Evolutionary conservation across 352 stramenopile species (phyloP), one percentile per base, ranked within the genome.

Genomic region (Albugo laibachii): DNA sequence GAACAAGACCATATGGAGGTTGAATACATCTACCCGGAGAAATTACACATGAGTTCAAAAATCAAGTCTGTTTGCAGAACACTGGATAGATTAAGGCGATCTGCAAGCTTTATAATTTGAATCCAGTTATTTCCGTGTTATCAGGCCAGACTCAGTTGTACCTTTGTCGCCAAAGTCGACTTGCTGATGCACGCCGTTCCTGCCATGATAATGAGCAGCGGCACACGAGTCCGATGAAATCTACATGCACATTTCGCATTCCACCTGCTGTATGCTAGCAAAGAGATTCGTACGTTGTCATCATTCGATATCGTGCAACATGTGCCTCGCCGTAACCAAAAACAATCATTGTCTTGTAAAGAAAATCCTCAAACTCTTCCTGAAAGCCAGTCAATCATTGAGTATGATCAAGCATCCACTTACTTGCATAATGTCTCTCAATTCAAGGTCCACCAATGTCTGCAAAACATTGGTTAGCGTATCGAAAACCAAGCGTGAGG

Each of bases 21-120:
- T 8, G 18, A 11, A n/a, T 36, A 19, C 41, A 36, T 15, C 13
- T 49, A 92, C 78, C 75, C 78, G 1, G 78, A 92, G 49, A 92
- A 92, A 42, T 92, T 92, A 58, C 78, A 92, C 78, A 92, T 92
- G 41, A 92, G 66, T 57, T 88, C 78, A 53, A 87, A 87, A 48
- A 87, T 92, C 37, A 92, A 65, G 44, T 92, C 78, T 0, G 75
- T 87, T 49, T 92, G 78, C 15, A 92, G 60, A 5, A 92, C 75
- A 21, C 78, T 92, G 27, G 78, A 92, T 11, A 92, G 56, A 49
- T 92, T 92, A 14, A 92, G 63, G 0, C 78, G 78, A 41, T 92
- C 78, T 0, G 78, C 78, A 45, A 92, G 59, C 75, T 91, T 52
- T 5, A 36, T 13, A 48, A 10, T 3, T 48, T 39, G 45, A 45